Conservation (phyloP, 768 basidiomycete genomes). For the Psilocybe subaeruginosa region DNA sequence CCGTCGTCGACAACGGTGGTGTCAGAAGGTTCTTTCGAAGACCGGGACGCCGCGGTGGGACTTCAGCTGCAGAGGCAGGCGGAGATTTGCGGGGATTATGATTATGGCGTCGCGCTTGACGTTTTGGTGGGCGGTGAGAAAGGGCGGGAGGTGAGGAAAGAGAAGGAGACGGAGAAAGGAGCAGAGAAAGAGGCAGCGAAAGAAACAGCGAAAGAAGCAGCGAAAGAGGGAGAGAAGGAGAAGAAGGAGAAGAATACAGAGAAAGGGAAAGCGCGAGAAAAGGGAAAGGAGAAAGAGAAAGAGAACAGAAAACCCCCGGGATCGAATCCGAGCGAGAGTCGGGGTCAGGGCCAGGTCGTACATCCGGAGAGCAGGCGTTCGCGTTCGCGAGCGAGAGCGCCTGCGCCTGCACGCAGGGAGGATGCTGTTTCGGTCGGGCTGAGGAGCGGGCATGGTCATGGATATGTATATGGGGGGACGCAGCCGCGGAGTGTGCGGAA, state of each 20-base stretch:
- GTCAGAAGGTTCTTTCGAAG: not conserved
- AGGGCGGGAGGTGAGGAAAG: not conserved
- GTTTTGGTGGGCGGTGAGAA: not conserved
- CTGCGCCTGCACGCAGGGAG: too few species aligned
- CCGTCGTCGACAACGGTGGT: not conserved
- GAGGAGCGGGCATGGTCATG: too few species aligned
- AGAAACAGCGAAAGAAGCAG: too few species aligned
- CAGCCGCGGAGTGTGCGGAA: too few species aligned
- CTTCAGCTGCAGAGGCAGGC: not conserved
- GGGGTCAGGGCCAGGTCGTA: too few species aligned
- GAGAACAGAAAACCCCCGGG: not conserved
- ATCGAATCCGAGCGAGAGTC: too few species aligned
- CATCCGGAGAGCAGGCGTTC: too few species aligned
- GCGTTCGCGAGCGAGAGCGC: too few species aligned
- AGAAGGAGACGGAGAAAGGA: not conserved
- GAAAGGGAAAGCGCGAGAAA: not conserved
- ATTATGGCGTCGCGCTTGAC: not conserved
- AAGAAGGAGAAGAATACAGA: not conserved
- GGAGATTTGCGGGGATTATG: not conserved
- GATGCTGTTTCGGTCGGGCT: too few species aligned
- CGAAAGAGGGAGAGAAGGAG: not conserved
- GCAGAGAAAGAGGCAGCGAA: too few species aligned
- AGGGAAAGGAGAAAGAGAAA: not conserved
- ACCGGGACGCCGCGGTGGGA: not conserved
- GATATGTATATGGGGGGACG: too few species aligned